Conservation (phyloP, 768 basidiomycete species). For the Leccinum uliginosum region DNA sequence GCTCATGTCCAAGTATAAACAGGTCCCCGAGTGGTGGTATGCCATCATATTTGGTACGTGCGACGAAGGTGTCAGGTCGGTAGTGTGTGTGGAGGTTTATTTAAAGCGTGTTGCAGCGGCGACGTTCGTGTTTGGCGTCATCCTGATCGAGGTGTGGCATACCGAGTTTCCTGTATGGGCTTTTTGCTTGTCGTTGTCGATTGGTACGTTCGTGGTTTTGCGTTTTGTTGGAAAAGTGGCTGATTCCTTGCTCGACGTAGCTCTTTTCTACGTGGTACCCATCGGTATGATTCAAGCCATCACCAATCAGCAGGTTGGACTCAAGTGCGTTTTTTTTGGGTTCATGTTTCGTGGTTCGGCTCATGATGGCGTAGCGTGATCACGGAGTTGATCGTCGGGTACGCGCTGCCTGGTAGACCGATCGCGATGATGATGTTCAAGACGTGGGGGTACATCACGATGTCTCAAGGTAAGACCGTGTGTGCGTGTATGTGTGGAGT, state of each 20-base stretch:
- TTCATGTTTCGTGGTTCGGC: neutral
- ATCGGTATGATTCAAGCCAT: slow-evolving; percentile 74
- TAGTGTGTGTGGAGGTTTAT: too few relatives aligned
- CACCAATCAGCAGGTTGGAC: slow-evolving; percentile 73
- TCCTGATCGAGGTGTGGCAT: slow-evolving; percentile 60
- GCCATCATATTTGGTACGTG: slow-evolving; percentile 24
- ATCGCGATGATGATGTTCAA: slow-evolving; percentile 82
- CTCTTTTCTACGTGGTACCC: slow-evolving; percentile 68
- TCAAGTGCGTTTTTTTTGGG: slow-evolving; percentile 29
- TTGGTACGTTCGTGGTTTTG: slow-evolving; percentile 12
- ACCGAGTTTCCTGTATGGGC: slow-evolving; percentile 44
- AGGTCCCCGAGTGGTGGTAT: slow-evolving; percentile 66
- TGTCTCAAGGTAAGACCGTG: slow-evolving; percentile 44
- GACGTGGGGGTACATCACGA: slow-evolving; percentile 64
- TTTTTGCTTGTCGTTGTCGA: slow-evolving; percentile 33
- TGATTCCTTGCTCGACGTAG: slow-evolving; percentile 14
- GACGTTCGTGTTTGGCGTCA: slow-evolving; percentile 55
- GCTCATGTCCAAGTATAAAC: slow-evolving; percentile 51
- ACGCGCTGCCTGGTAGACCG: slow-evolving; percentile 53
- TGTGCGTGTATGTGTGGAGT: neutral
- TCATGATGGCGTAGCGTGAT: slow-evolving; percentile 41
- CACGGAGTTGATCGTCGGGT: slow-evolving; percentile 67
- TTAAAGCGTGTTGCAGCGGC: slow-evolving; percentile 28
- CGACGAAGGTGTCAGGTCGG: neutral
- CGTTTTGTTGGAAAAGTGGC: too few relatives aligned